Conservation (phyloP, 106 monocot species). For the Apostasia shenzhenica region DNA sequence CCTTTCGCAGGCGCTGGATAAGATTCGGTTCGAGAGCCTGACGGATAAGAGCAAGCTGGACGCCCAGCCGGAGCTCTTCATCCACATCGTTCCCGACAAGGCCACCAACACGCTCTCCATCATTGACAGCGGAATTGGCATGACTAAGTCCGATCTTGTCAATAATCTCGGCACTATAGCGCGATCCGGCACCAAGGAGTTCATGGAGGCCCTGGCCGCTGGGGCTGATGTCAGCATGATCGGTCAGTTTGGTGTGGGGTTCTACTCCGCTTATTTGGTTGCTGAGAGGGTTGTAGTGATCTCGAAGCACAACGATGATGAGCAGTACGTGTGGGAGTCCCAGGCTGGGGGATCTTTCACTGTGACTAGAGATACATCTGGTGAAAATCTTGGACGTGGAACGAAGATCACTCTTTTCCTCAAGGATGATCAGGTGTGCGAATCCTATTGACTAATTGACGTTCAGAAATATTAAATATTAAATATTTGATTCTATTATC, state of each 20-base stretch:
- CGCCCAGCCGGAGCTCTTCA: constrained; percentile 74
- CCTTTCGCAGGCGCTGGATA: constrained; percentile 48
- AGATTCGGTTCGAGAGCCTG: constrained; percentile 70
- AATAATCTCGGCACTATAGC: constrained; percentile 82
- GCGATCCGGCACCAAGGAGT: constrained; percentile 72
- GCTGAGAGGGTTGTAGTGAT: constrained; percentile 67
- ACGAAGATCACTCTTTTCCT: constrained; percentile 77
- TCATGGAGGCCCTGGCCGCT: constrained; percentile 74
- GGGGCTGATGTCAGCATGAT: constrained; percentile 86
- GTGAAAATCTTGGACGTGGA: constrained; percentile 59
- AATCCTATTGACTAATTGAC: background rate
- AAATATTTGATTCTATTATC: no score
- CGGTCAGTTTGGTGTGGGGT: constrained; percentile 73
- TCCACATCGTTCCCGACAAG: constrained; percentile 75
- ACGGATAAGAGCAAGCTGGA: constrained; percentile 80
- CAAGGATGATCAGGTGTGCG: constrained; percentile 69
- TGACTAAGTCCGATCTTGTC: constrained; percentile 73
- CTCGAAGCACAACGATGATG: constrained; percentile 70
- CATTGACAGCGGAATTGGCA: constrained; percentile 65
- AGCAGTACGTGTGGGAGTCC: constrained; percentile 81
- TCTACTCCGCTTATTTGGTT: constrained; percentile 69
- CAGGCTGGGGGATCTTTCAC: constrained; percentile 78
- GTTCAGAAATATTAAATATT: no score
- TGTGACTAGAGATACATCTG: constrained; percentile 57
- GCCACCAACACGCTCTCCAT: constrained; percentile 56